Base-by-base conservation (phyloP, 2,329 filamentous ascomycete genomes). In the Fusarium sp. region DNA sequence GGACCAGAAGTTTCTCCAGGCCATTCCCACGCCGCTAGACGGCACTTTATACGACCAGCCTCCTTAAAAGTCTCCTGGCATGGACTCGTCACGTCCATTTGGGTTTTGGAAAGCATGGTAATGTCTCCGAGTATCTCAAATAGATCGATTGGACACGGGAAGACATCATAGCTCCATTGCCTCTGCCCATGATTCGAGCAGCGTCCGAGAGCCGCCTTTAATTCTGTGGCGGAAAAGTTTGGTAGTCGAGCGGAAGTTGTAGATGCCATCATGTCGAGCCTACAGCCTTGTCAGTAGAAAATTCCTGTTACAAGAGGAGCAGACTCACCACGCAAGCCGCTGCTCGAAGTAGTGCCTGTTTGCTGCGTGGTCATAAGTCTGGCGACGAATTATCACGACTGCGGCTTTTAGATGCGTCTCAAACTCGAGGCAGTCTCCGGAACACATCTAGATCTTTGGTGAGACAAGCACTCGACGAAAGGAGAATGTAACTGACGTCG, bases 241-340 rank as follows among this genome's bases (percentile, higher is more conserved):
- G 68, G 68, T 2, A 32, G 9, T 2, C 13, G 35, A 0, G 1
- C 0, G 16, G 68, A 71, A 6, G 66, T 61, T 1, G 68, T 71
- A 1, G 60, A 61, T 13, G 66, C 48, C 66, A 71, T 71, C 10
- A 71, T 25, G 30, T 71, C 68, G n/a, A 71, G 66, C 68, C 66
- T 70, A 0, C 5, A 4, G n/a, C 6, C 9, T 27, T 10, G 23
- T 58, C 14, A 58, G 57, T 14, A 18, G 6, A 11, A 2, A 3
- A 2, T 30, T 4, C 1, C 5, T 6, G 0, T 2, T 2, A 4
- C 13, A 3, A 27, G 3, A 2, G 2, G 1, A 5, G 2, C 2
- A 1, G 0, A 20, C 59, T 20, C 23, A 70, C 68, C 68, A 70
- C 1, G 60, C 39, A 48, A 70, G 54, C 1, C 68, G 60, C 16